phyloP scores from a whole-genome alignment of 768 basidiomycete species.

The Chalciporus piperatus region DNA sequence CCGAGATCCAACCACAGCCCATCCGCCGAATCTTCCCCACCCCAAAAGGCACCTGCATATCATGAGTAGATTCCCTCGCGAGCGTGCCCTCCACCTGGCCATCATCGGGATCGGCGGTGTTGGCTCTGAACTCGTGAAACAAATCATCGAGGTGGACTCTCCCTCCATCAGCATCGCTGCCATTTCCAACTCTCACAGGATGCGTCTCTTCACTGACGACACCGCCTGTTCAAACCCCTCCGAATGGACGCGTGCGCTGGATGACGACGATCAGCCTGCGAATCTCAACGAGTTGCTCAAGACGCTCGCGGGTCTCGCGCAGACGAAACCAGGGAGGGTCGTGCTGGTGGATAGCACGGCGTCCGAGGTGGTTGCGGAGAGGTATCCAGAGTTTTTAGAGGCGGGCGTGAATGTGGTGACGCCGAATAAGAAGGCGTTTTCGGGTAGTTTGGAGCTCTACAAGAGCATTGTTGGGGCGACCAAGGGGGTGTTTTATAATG shows the following conservation, averaged over 20 bases:
- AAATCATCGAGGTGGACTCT: constrained; percentile 57
- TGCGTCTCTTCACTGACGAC: constrained; percentile 50
- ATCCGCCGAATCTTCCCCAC: background rate
- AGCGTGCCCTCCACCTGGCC: constrained; percentile 53
- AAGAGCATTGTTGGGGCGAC: constrained; percentile 60
- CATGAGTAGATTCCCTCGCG: constrained; percentile 17
- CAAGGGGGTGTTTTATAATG: constrained; percentile 70
- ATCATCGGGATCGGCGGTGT: constrained; percentile 93
- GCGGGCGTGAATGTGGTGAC: constrained; percentile 87
- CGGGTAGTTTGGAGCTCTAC: constrained; percentile 66
- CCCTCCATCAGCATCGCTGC: constrained; percentile 68
- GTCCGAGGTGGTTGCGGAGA: constrained; percentile 70
- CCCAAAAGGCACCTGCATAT: background rate
- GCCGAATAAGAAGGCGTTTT: constrained; percentile 97
- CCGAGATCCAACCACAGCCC: background rate
- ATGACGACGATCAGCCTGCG: constrained; percentile 27
- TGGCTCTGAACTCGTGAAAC: constrained; percentile 80
- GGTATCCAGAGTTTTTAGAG: constrained; percentile 78
- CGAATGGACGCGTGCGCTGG: constrained; percentile 46
- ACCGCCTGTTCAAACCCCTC: constrained; percentile 40
- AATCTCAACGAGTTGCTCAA: constrained; percentile 40
- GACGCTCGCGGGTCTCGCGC: constrained; percentile 45
- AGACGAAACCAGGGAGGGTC: constrained; percentile 45
- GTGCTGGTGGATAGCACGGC: constrained; percentile 92
- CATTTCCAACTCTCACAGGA: constrained; percentile 63